phyloP scores from a whole-genome alignment of 208 protist genomes.

The Trypanosoma congolense region DNA sequence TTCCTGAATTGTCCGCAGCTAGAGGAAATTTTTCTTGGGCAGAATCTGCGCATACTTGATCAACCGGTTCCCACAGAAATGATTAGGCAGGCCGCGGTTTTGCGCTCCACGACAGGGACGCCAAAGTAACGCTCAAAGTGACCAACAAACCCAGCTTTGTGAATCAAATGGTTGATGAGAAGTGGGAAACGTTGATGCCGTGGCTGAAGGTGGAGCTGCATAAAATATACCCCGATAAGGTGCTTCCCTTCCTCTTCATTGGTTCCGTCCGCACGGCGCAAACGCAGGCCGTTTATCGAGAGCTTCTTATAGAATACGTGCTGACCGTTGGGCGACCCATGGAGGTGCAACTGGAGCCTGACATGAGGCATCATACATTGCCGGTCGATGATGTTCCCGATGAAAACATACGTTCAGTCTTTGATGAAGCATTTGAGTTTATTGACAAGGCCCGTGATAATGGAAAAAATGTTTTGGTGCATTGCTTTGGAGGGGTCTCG shows the following conservation, averaged over 20 bases:
- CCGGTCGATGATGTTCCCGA: conserved; percentile 74
- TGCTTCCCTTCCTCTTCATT: conserved; percentile 81
- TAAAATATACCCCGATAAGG: conserved; percentile 88
- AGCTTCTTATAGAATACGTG: conserved; percentile 78
- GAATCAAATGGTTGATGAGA: conserved; percentile 43
- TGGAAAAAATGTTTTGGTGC: conserved; percentile 72
- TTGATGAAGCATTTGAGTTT: conserved; percentile 69
- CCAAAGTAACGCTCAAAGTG: conserved; percentile 37
- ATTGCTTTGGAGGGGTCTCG: conserved; percentile 89
- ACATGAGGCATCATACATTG: conserved; percentile 74
- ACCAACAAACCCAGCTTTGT: conserved; percentile 78
- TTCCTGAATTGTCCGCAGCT: conserved; percentile 50
- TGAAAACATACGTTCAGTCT: conserved; percentile 53
- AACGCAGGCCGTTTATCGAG: conserved; percentile 68
- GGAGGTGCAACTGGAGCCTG: conserved; percentile 58
- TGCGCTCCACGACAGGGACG: neutral
- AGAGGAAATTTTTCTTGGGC: conserved; percentile 51
- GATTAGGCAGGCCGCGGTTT: conserved; percentile 22
- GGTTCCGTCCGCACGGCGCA: conserved; percentile 83
- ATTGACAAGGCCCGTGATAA: conserved; percentile 61
- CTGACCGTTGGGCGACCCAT: conserved; percentile 69
- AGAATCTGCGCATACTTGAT: conserved; percentile 68
- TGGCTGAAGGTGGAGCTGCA: conserved; percentile 72
- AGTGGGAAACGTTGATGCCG: conserved; percentile 40
- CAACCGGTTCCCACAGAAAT: conserved; percentile 31